A percentile compares a stretch with the other conserved stretches of the same genome.
These are phyloP conservation scores for Curvularia spicifera DNA, from an alignment of 2,329 filamentous ascomycete species.

Conservation along the genomic window DNA sequence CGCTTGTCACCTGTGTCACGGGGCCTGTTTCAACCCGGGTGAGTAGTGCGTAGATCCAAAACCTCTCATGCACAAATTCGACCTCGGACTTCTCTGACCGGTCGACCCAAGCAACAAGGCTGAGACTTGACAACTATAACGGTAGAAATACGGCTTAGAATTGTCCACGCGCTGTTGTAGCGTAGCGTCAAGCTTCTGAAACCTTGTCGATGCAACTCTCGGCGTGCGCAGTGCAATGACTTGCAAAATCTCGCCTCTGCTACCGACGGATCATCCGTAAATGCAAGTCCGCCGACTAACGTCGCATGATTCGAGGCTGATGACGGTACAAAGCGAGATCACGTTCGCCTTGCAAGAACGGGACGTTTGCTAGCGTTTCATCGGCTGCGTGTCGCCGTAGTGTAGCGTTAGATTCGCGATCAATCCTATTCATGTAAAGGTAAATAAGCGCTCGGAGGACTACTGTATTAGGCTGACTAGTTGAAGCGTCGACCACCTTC, in stretches of 20 bases:
- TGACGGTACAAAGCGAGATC: conserved; percentile 3
- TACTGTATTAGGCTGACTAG: not conserved
- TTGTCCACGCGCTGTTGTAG: not conserved
- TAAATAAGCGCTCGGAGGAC: conserved; percentile 3
- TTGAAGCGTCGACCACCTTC: not conserved
- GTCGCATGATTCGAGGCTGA: not conserved
- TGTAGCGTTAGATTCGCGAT: conserved; percentile 6
- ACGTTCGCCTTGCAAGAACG: conserved; percentile 1
- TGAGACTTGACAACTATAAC: not conserved
- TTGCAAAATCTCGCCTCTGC: not conserved
- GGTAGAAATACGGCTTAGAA: not conserved
- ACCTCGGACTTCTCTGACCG: not conserved
- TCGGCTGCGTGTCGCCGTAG: conserved; percentile 5
- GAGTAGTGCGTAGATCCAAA: not conserved
- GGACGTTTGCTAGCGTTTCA: conserved; percentile 11
- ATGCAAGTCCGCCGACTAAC: conserved; percentile 8
- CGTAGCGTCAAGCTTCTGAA: not conserved
- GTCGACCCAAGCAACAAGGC: not conserved
- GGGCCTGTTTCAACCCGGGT: not conserved
- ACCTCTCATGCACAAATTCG: not conserved
- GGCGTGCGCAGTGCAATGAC: not conserved
- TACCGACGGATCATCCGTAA: conserved; percentile 7
- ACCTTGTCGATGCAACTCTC: conserved; percentile 4
- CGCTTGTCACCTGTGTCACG: not conserved
- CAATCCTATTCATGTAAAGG: not conserved